Evolutionary conservation across 768 basidiomycete species (phyloP).

Genomic region (Tylopilus balloui): DNA sequence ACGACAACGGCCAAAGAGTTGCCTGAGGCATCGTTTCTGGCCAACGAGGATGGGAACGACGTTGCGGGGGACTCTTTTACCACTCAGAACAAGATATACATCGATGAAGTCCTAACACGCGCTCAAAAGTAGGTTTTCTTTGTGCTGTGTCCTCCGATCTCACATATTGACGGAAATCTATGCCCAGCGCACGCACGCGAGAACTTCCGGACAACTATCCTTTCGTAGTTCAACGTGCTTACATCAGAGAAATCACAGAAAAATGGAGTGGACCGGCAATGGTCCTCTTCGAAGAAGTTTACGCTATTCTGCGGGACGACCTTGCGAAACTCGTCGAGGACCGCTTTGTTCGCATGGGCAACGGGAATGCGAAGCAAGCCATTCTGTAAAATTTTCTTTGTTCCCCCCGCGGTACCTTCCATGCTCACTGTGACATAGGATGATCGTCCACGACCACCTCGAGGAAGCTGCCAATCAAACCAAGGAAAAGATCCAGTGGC

Average conservation of each 20-base stretch:
- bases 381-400: slow-evolving; percentile 36
- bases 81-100: slow-evolving; percentile 32
- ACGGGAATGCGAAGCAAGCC: slow-evolving; percentile 48
- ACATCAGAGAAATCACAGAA: slow-evolving; percentile 41
- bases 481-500: slow-evolving; percentile 42
- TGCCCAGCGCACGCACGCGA: slow-evolving; percentile 59
- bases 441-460: slow-evolving; percentile 49
- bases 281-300: slow-evolving; percentile 39
- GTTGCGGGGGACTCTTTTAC: neutral
- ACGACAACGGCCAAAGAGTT: slow-evolving; percentile 6
- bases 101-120: slow-evolving; percentile 48
- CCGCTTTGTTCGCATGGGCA: slow-evolving; percentile 51
- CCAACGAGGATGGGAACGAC: slow-evolving; percentile 36
- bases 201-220: slow-evolving; percentile 68
- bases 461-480: slow-evolving; percentile 39
- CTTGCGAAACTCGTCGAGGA: slow-evolving; percentile 39
- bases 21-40: slow-evolving; percentile 30
- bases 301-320: slow-evolving; percentile 36
- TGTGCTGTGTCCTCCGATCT: too few species aligned
- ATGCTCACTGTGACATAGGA: slow-evolving; percentile 28
- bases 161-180: neutral
- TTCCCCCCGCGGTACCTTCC: neutral
- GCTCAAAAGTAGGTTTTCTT: slow-evolving; percentile 43
- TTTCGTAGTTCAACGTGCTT: slow-evolving; percentile 51
- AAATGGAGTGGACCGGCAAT: slow-evolving; percentile 49